Evolutionary conservation across 805 yeast genomes (phyloP).

Genomic region (Lachancea meyersii): DNA sequence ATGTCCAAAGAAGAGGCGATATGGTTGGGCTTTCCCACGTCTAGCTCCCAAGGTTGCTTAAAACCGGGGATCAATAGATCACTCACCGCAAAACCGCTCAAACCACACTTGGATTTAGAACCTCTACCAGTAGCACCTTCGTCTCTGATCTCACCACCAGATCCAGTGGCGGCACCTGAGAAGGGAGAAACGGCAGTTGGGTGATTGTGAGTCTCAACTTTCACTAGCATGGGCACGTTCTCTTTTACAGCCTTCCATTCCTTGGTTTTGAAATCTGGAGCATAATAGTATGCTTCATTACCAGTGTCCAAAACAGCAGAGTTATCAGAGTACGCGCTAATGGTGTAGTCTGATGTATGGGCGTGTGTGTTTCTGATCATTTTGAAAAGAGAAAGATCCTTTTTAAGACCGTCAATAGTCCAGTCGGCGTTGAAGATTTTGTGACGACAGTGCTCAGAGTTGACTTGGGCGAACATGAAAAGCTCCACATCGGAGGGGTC

Average conservation of each 20-base stretch:
- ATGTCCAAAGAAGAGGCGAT: constrained; percentile 90
- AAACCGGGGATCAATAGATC: constrained; percentile 82
- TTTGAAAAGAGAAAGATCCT: constrained; percentile 72
- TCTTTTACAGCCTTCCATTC: constrained; percentile 73
- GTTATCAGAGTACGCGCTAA: constrained; percentile 93
- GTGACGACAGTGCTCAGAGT: constrained; percentile 98
- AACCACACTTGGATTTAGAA: constrained; percentile 93
- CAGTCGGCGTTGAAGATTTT: constrained; percentile 98
- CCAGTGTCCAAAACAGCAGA: constrained; percentile 74
- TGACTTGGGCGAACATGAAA: constrained; percentile 99
- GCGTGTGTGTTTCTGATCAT: constrained; percentile 95
- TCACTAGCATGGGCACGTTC: constrained; percentile 79
- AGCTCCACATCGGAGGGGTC: constrained; percentile 97
- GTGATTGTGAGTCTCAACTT: constrained; percentile 98
- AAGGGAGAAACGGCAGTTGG: constrained; percentile 99
- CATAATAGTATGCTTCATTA: constrained; percentile 63
- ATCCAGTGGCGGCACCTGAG: constrained; percentile 99
- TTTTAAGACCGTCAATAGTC: constrained; percentile 81
- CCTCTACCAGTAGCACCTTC: constrained; percentile 99
- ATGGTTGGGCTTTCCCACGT: constrained; percentile 85
- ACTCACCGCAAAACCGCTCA: constrained; percentile 86
- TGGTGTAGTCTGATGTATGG: constrained; percentile 70
- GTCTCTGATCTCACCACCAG: constrained; percentile 99
- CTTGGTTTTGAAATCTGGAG: constrained; percentile 69
- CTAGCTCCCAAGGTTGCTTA: constrained; percentile 92